These are phyloP conservation scores for Yamadazyma conglobata DNA, from an alignment of 1,139 yeast species.

Conservation along the genomic window DNA sequence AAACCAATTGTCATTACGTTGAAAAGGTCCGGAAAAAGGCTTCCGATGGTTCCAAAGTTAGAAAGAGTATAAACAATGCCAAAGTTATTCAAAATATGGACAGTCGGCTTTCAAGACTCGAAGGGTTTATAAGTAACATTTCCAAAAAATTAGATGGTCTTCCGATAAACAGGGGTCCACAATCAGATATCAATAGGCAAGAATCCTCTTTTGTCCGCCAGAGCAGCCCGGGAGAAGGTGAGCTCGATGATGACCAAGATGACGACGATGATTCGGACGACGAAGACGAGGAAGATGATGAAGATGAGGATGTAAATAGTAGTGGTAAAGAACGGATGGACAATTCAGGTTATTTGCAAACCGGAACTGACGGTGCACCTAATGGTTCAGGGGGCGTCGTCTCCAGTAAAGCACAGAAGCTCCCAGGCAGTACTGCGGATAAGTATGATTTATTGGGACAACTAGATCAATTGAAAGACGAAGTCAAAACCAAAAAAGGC, in stretches of 20 bases:
- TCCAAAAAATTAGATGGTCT: conserved; percentile 16
- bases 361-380: too few relatives aligned
- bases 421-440: neutral
- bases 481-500: neutral
- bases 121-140: conserved; percentile 20
- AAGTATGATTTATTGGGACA: conserved; percentile 1
- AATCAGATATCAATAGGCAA: too few relatives aligned
- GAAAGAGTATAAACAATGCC: conserved; percentile 9
- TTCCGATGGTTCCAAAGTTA: conserved; percentile 7
- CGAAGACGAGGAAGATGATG: conserved; percentile 8
- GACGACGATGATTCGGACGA: conserved; percentile 8
- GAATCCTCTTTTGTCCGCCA: too few relatives aligned
- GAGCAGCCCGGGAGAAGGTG: conserved; percentile 3
- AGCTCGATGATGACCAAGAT: conserved; percentile 3
- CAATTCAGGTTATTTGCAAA: too few relatives aligned
- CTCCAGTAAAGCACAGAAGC: neutral
- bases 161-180: too few relatives aligned
- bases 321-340: conserved; percentile 2
- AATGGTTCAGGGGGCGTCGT: too few relatives aligned
- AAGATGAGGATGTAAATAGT: conserved; percentile 7
- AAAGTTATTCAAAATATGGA: conserved; percentile 20
- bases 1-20: conserved; percentile 25
- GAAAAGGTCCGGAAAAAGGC: conserved; percentile 21
- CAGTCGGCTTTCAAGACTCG: conserved; percentile 21
- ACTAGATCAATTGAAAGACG: neutral